Percentiles rank a stretch among this genome's conserved stretches.
Evolutionary conservation across 2,329 filamentous ascomycete species (phyloP).

Genomic region (Pezicula neosporulosa): DNA sequence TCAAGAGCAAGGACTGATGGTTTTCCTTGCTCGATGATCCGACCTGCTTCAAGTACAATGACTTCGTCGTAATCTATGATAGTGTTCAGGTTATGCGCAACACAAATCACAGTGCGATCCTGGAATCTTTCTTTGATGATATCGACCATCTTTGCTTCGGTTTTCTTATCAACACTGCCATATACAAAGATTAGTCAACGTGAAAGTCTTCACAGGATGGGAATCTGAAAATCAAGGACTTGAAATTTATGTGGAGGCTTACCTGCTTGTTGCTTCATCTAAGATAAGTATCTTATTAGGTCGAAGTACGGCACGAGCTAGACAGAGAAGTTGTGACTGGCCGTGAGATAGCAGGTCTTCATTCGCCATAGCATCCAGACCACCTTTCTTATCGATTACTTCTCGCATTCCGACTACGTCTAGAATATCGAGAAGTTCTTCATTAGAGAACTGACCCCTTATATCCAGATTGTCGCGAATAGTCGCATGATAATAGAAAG

Average conservation of each 20-base stretch:
- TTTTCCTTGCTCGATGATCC: constrained; percentile 59
- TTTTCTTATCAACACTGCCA: constrained; percentile 41
- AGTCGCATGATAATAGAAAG: constrained; percentile 39
- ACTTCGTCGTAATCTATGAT: constrained; percentile 41
- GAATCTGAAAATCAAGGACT: neutral
- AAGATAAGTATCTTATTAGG: constrained; percentile 29
- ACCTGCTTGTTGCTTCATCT: constrained; percentile 31
- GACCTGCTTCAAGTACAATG: constrained; percentile 36
- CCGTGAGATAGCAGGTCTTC: constrained; percentile 36
- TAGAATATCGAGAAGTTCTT: constrained; percentile 37
- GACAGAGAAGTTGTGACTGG: constrained; percentile 41
- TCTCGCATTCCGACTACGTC: constrained; percentile 39
- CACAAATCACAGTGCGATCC: constrained; percentile 42
- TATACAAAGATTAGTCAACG: constrained; percentile 14
- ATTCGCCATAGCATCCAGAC: constrained; percentile 31
- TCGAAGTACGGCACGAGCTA: constrained; percentile 37
- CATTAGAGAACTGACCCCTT: constrained; percentile 28
- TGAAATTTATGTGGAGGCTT: neutral
- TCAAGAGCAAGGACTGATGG: neutral
- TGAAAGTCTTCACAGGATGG: neutral
- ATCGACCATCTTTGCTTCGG: constrained; percentile 48
- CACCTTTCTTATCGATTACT: constrained; percentile 32
- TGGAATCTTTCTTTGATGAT: constrained; percentile 46
- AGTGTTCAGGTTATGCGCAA: constrained; percentile 25
- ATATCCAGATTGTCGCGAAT: constrained; percentile 48